These are phyloP conservation scores for Zasmidium citrigriseum DNA, from an alignment of 2,329 filamentous ascomycete species.

Conservation along the genomic window DNA sequence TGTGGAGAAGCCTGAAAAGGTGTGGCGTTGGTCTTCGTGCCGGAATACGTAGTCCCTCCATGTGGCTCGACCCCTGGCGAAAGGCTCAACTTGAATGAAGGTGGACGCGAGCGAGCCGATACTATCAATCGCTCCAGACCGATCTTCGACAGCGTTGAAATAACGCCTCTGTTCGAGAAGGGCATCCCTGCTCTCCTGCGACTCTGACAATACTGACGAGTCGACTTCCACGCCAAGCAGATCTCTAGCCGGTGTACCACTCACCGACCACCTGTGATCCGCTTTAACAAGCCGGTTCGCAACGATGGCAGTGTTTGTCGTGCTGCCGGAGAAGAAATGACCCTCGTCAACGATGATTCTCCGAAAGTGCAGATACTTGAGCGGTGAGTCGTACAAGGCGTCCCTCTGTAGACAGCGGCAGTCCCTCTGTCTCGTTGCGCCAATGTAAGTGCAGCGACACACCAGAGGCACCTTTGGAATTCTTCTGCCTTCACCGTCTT, in stretches of 20 bases:
- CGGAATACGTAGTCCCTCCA: slow-evolving; percentile 72
- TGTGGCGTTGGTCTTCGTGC: slow-evolving; percentile 53
- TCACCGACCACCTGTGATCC: slow-evolving; percentile 83
- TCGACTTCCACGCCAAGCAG: slow-evolving; percentile 74
- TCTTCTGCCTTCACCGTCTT: slow-evolving; percentile 47
- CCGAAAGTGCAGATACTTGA: slow-evolving; percentile 78
- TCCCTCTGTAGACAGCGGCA: slow-evolving; percentile 47
- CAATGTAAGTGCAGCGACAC: slow-evolving; percentile 47
- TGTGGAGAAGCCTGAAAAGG: slow-evolving; percentile 61
- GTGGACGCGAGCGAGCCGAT: slow-evolving; percentile 65
- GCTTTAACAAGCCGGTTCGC: slow-evolving; percentile 56
- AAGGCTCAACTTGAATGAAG: slow-evolving; percentile 76
- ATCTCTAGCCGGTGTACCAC: slow-evolving; percentile 83
- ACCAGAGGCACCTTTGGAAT: slow-evolving; percentile 24
- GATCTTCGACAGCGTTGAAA: slow-evolving; percentile 43
- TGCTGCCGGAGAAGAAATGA: slow-evolving; percentile 74
- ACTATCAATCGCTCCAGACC: slow-evolving; percentile 54
- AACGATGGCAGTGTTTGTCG: slow-evolving; percentile 59
- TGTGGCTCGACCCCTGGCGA: slow-evolving; percentile 67
- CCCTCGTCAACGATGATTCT: slow-evolving; percentile 91
- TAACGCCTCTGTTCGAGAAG: slow-evolving; percentile 42
- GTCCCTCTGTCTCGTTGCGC: slow-evolving; percentile 43
- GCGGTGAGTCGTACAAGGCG: slow-evolving; percentile 57
- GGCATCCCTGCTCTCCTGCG: slow-evolving; percentile 12
- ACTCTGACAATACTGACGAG: slow-evolving; percentile 42